Base-by-base conservation (phyloP, 371 early-diverging fungal species). In the Neoconidiobolus thromboides region DNA sequence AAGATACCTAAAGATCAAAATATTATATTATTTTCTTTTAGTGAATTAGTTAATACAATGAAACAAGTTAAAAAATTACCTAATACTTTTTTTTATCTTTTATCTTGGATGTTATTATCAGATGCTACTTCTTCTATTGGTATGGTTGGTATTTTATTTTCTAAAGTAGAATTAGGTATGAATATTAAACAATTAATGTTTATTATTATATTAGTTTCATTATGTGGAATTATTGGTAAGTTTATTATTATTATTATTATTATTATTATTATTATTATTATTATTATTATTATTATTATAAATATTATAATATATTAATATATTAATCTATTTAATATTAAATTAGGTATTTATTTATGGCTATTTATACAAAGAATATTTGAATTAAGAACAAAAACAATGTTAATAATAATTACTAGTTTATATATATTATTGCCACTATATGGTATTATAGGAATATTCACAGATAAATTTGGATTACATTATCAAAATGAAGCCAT, bases 371-470 rank as follows among this genome's bases (percentile, higher is more conserved):
- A 80, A 64, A 65, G 69, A 2, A 40, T 58, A n/a, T 60, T 67
- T 48, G 43, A 67, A 7, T 56, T 79, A 55, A 61, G 14, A 47
- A 52, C 49, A 50, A 58, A 41, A 41, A 60, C 58, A 39, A 68
- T 65, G 3, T 48, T 70, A n/a, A 52, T 70, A 9, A 59, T 64
- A 6, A 64, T 72, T 51, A 61, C 61, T 0, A 7, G 55, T 12
- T 47, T 67, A n/a, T 70, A 67, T 53, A 61, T 54, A 0, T 15
- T 68, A 36, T 69, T 82, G n/a, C 76, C 77, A 6, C 58, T 76
- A 48, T 81, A 78, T 61, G 76, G 76, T 48, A 61, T 78, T n/a
- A 58, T 49, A 26, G 49, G 49, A 4, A 12, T 81, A 5, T 81
- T 81, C 12, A 76, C 77, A 64, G 63, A 71, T 12, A 53, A 61